A percentile compares a stretch with the other conserved stretches of the same genome.
phyloP scores from a whole-genome alignment of 2,329 filamentous ascomycete species.

The Lachnellula cervina region DNA sequence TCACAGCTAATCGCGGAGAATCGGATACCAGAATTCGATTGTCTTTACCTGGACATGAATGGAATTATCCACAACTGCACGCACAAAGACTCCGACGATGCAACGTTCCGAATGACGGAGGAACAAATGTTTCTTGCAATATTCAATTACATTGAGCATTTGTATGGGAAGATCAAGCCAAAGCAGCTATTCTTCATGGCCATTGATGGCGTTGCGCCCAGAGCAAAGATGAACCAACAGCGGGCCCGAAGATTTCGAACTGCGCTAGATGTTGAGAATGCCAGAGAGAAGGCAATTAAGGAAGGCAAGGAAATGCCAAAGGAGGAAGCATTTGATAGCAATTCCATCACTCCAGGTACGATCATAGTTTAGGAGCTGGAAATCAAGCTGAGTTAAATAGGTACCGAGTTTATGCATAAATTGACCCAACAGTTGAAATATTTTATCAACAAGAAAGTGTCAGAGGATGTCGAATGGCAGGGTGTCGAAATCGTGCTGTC shows the following conservation, averaged over 20 bases:
- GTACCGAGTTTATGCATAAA: constrained; percentile 94
- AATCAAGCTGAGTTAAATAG: constrained; percentile 34
- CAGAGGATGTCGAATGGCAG: constrained; percentile 96
- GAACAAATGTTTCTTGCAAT: constrained; percentile 99
- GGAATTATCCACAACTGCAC: constrained; percentile 99
- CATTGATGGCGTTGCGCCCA: constrained; percentile 93
- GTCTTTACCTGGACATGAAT: constrained; percentile 97
- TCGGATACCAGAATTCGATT: constrained; percentile 97
- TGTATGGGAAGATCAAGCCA: constrained; percentile 98
- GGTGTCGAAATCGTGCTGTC: constrained; percentile 93
- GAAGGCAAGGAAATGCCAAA: constrained; percentile 92
- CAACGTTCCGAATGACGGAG: constrained; percentile 87
- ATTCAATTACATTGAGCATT: constrained; percentile 99
- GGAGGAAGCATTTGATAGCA: constrained; percentile 95
- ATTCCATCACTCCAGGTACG: constrained; percentile 88
- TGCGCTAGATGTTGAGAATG: constrained; percentile 82
- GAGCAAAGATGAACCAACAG: constrained; percentile 99
- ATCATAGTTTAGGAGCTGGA: constrained; percentile 2
- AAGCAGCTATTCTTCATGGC: constrained; percentile 99
- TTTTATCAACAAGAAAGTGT: constrained; percentile 98
- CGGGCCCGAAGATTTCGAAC: constrained; percentile 92
- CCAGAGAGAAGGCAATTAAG: constrained; percentile 83
- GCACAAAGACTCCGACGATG: constrained; percentile 90
- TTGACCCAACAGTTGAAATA: constrained; percentile 92
- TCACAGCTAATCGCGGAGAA: constrained; percentile 98